Conservation (phyloP, 2,329 filamentous ascomycete species). For the Aureobasidium vineae region DNA sequence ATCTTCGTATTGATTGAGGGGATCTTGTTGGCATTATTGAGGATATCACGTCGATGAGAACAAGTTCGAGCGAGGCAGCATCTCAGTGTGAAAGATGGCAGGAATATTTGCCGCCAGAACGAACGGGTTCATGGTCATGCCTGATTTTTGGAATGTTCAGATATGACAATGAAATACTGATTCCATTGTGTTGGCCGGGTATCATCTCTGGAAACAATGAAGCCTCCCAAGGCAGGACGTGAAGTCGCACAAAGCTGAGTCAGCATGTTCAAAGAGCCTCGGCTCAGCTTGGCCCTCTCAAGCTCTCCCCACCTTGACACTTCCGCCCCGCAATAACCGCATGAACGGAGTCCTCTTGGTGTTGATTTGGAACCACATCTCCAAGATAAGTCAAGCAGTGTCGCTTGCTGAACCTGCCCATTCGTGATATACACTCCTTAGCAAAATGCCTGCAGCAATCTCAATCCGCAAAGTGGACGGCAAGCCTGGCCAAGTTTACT, state of each 20-base stretch:
- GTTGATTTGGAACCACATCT: slow-evolving; percentile 20
- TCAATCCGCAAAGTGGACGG: slow-evolving; percentile 69
- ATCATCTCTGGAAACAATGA: neutral
- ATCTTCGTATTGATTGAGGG: neutral
- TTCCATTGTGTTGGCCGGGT: neutral
- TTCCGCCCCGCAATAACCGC: slow-evolving; percentile 16
- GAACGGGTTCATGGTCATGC: neutral
- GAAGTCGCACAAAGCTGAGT: slow-evolving; percentile 15
- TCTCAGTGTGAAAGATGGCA: neutral
- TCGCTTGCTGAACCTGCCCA: neutral
- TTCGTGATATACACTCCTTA: neutral
- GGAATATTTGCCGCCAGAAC: neutral
- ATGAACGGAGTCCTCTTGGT: slow-evolving; percentile 3
- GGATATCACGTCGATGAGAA: neutral
- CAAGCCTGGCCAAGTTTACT: slow-evolving; percentile 86
- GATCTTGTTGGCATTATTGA: neutral
- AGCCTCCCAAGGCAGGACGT: slow-evolving; percentile 11
- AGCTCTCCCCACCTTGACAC: slow-evolving; percentile 5
- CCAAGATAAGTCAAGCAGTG: neutral
- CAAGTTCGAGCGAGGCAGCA: neutral
- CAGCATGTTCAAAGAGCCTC: neutral
- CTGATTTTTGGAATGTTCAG: no score
- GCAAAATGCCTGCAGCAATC: slow-evolving; percentile 54
- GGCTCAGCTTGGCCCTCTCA: neutral
- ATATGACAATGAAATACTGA: neutral